Evolutionary conservation across 2,329 filamentous ascomycete genomes (phyloP), one percentile per base, ranked within the genome.

Genomic region (Byssochlamys sp.): DNA sequence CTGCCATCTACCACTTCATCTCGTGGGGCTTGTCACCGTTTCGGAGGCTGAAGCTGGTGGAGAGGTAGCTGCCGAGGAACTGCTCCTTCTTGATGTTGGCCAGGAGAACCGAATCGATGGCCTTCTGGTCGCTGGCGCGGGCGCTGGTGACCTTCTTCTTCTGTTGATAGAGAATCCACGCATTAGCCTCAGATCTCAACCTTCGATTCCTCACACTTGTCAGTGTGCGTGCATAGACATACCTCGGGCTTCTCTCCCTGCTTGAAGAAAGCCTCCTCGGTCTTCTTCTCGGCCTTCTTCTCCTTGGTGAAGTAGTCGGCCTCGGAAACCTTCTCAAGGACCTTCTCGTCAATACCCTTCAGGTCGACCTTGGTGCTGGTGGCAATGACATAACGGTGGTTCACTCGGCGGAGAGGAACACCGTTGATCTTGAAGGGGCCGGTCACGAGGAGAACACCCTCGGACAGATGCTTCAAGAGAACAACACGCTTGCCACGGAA

Each of bases 401-500:
- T 79, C 60, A 79, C 77, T 78, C 89, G 86, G 81, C 94, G 88
- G 75, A 99, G 88, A 70, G 94, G 94, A 67, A 99, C 94, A 80
- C 94, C 94, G 84, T 99, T 99, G 83, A 99, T 88, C 88, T 97
- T 99, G 89, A 97, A 99, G 77, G 94, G 94, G 73, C 94, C 94
- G 76, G 94, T 99, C 73, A 99, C 91, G 78, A 99, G 90, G 78
- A 99, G 91, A 68, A 96, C 90, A 82, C 94, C 94, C 83, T 96
- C 90, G 76, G 90, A 84, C 75, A 99, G 91, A 80, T 88, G 85
- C 87, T 97, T 97, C 78, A 99, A 89, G 81, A 97, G 91, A 75
- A 99, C 84, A 74, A 99, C 94, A 78, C 94, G 94, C 91, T 99
- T 99, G 85, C 94, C 94, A 74, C 94, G 92, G 90, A 97, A 99